phyloP scores from a whole-genome alignment of 805 yeast genomes.

The Saccharomycopsis guyanensis region DNA sequence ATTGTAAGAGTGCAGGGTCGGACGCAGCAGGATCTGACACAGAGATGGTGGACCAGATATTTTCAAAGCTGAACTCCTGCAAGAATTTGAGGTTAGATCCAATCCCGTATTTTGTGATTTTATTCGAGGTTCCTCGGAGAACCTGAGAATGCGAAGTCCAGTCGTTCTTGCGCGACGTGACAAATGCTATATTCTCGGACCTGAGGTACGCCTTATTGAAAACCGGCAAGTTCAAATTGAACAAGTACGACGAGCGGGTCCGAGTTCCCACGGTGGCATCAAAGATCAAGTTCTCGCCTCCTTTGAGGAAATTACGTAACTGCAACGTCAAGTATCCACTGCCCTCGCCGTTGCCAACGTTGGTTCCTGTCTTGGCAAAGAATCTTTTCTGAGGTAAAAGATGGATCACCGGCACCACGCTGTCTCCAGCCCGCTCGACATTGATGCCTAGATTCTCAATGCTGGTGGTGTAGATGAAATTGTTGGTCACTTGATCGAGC shows the following conservation, averaged over 20 bases:
- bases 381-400: constrained; percentile 57
- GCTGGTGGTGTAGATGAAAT: constrained; percentile 11
- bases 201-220: constrained; percentile 43
- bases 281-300: constrained; percentile 53
- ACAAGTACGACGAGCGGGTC: constrained; percentile 46
- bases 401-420: constrained; percentile 22
- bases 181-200: constrained; percentile 44
- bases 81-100: constrained; percentile 19
- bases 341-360: constrained; percentile 95
- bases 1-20: constrained; percentile 46
- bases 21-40: constrained; percentile 40
- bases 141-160: constrained; percentile 51
- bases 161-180: constrained; percentile 42
- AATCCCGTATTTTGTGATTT: constrained; percentile 26
- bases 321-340: constrained; percentile 83
- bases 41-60: constrained; percentile 44
- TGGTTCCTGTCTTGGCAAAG: constrained; percentile 87
- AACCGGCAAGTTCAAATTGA: constrained; percentile 45
- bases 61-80: constrained; percentile 42
- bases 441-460: constrained; percentile 10
- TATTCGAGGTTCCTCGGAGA: constrained; percentile 35
- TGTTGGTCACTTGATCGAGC: constrained; percentile 12
- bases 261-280: constrained; percentile 56
- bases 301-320: constrained; percentile 53
- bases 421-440: constrained; percentile 3